phyloP scores from a whole-genome alignment of 805 yeast genomes.

The Monosporozyma yasuniensis region DNA sequence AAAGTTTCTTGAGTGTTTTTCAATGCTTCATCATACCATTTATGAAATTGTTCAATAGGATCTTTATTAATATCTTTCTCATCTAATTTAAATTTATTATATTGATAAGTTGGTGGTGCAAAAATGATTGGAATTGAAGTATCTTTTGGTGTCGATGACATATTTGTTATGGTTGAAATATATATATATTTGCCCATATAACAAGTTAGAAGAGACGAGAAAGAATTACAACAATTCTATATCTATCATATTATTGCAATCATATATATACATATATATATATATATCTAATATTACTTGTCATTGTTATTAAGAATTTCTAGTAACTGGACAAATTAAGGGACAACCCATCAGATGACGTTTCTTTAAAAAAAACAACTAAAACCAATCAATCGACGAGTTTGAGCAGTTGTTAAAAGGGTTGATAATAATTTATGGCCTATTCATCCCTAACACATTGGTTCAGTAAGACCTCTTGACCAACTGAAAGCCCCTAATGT shows the following conservation, averaged over 20 bases:
- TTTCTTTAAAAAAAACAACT: not conserved
- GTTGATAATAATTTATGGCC: too few relatives aligned
- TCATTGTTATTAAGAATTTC: not conserved
- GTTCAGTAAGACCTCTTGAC: conserved; percentile 34
- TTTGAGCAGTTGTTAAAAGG: too few relatives aligned
- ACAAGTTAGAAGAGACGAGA: not conserved
- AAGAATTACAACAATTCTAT: not conserved
- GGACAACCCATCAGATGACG: not conserved
- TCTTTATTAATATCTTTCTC: conserved; percentile 43
- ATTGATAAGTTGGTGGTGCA: conserved; percentile 86
- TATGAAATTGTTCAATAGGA: conserved; percentile 71
- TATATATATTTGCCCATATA: too few relatives aligned
- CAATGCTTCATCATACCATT: conserved; percentile 81
- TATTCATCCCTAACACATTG: conserved; percentile 8
- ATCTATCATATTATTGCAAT: not conserved
- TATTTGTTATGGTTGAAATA: too few relatives aligned
- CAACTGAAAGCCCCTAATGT: conserved; percentile 66
- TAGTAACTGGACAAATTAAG: not conserved
- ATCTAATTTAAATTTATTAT: conserved; percentile 55
- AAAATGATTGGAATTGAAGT: conserved; percentile 33
- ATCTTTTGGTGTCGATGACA: not conserved
- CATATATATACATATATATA: not conserved
- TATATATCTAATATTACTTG: not conserved
- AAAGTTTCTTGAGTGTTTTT: conserved; percentile 43
- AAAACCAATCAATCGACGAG: too few relatives aligned